Conservation (phyloP, 129 eudicot species). For the Cynara cardunculus region DNA sequence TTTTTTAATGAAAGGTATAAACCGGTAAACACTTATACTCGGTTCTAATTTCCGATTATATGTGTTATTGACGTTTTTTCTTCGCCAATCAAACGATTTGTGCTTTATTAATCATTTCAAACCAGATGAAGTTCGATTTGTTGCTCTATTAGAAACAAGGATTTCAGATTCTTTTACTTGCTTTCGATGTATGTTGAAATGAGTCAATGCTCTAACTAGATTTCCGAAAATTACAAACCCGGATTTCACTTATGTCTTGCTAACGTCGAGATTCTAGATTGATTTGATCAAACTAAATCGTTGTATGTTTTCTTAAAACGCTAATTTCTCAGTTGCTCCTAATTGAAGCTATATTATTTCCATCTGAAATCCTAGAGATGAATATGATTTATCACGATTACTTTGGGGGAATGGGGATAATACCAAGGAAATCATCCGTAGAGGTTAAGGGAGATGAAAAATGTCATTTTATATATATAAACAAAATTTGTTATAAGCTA, state of each 20-base stretch:
- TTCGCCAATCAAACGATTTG: background rate
- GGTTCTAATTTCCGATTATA: background rate
- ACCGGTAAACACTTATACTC: too few species aligned
- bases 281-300: background rate
- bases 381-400: background rate
- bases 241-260: background rate
- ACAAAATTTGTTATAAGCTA: too few species aligned
- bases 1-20: background rate
- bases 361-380: background rate
- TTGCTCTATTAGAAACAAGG: background rate
- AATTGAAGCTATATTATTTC: background rate
- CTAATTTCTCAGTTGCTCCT: background rate
- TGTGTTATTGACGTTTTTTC: background rate
- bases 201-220: conserved; percentile 1
- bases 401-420: too few species aligned
- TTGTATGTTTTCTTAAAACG: background rate
- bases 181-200: background rate
- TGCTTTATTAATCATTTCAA: background rate
- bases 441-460: too few species aligned
- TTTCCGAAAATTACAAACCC: background rate
- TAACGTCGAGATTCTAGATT: background rate
- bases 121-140: background rate
- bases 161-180: background rate
- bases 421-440: too few species aligned
- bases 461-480: too few species aligned